Percentiles rank a stretch among this genome's conserved stretches.
phyloP scores from a whole-genome alignment of 78 protist genomes.

The Guillardia theta region DNA sequence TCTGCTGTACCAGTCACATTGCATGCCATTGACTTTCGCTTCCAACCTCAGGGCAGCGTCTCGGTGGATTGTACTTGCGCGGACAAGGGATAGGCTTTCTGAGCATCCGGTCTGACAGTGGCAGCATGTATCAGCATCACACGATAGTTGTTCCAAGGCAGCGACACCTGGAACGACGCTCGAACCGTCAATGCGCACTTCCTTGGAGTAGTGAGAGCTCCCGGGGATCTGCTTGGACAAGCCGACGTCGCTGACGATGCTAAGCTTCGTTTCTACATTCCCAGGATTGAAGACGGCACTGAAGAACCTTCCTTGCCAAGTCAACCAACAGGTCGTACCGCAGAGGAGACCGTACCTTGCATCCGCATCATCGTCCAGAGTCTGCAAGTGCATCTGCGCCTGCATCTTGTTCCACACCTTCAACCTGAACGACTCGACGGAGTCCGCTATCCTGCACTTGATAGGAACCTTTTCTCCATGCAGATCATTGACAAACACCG shows the following conservation, averaged over 20 bases:
- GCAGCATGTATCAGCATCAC: too few relatives aligned
- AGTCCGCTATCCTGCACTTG: neutral
- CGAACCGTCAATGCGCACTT: neutral
- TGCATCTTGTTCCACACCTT: neutral
- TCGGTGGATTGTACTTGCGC: neutral
- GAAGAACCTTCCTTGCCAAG: too few relatives aligned
- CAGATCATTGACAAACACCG: neutral
- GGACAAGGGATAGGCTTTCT: neutral
- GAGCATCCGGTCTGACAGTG: neutral
- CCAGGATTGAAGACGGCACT: too few relatives aligned
- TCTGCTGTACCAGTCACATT: too few relatives aligned
- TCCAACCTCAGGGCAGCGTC: neutral
- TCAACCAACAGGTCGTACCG: too few relatives aligned
- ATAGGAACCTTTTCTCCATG: neutral
- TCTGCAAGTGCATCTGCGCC: neutral
- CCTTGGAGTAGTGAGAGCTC: neutral
- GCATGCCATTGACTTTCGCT: too few relatives aligned
- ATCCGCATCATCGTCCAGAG: neutral
- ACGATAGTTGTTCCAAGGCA: too few relatives aligned
- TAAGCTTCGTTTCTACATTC: neutral
- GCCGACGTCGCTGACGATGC: neutral
- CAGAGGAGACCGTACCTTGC: too few relatives aligned
- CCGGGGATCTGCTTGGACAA: too few relatives aligned
- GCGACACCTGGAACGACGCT: neutral
- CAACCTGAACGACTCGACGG: neutral